Evolutionary conservation across 75 land plant species (phyloP), one percentile per base, ranked within the genome.

Genomic region (Pinus taeda): DNA sequence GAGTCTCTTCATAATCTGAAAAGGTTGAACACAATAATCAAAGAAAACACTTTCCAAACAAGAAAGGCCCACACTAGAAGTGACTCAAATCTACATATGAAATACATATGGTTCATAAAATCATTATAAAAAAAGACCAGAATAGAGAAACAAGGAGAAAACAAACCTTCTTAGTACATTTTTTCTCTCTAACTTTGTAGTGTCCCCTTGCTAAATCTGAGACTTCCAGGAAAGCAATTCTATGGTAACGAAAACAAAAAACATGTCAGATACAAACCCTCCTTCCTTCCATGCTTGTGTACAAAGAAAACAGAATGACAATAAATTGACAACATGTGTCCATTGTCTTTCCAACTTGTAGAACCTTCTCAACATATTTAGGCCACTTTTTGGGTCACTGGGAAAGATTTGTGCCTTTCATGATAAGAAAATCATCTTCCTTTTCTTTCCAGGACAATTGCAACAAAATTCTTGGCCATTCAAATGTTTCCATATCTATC

Each of bases 341-440:
- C 9, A 71, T 14, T 21, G 56, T 1, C 2, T 57, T 60, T 59
- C 60, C 74, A 74, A 82, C 83, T 22, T 71, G 81, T 42, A 82
- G 66, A 36, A 57, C 22, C 21, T 63, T 82, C 76, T 82, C 83
- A n/a, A 82, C 75, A 21, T 29, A 39, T 61, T 82, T 82, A 9
- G 70, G 55, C 17, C 83, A 1, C 33, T 33, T 33, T 33, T 33
- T 33, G 33, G 33, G 33, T 33, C 33, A 1, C 1, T 33, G 1
- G 80, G 83, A 81, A 71, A 82, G 83, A 58, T 82, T 82, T 20
- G 65, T 64, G 30, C 83, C 83, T 71, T 82, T 82, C 6, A 82
- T 72, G 30, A 73, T 57, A 13, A 82, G 74, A 57, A 82, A 82
- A 57, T 82, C 83, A 24, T 78, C 76, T 42, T 82, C 83, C 53